Percentiles rank a stretch among this genome's conserved stretches.
Conservation (phyloP, 768 basidiomycete genomes). For the Rickenella mellea region DNA sequence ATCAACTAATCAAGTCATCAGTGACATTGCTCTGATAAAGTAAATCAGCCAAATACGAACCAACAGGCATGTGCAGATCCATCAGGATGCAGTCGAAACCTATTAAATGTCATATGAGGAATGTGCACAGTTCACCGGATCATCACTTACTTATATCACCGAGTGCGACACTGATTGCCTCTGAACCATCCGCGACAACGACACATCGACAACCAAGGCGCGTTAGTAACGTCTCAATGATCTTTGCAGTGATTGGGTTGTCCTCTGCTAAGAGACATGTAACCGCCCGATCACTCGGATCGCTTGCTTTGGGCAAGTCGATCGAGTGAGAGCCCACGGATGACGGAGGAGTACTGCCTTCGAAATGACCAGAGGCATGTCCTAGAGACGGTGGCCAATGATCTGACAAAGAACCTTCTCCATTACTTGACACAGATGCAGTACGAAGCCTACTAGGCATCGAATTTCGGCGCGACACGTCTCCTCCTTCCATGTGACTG, state of each 20-base stretch:
- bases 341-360: conserved; percentile 61
- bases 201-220: conserved; percentile 93
- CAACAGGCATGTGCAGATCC: conserved; percentile 91
- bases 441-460: conserved; percentile 85
- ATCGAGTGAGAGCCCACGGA: conserved; percentile 85
- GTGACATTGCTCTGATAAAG: neutral
- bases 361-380: conserved; percentile 44
- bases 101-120: conserved; percentile 21
- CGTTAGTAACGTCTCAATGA: conserved; percentile 88
- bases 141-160: conserved; percentile 84
- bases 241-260: conserved; percentile 96
- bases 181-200: conserved; percentile 92
- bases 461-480: conserved; percentile 53
- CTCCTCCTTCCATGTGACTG: conserved; percentile 67
- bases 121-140: conserved; percentile 1
- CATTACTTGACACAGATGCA: conserved; percentile 73
- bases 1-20: conserved; percentile 46
- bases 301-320: conserved; percentile 66
- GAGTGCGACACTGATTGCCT: conserved; percentile 95
- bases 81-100: conserved; percentile 95
- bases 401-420: conserved; percentile 72
- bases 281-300: conserved; percentile 79
- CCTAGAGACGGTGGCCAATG: conserved; percentile 55
- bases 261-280: conserved; percentile 94
- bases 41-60: conserved; percentile 37